A percentile compares a stretch with the other conserved stretches of the same genome.
Evolutionary conservation across 2,329 filamentous ascomycete species (phyloP).

Genomic region (Colletotrichum sp.): DNA sequence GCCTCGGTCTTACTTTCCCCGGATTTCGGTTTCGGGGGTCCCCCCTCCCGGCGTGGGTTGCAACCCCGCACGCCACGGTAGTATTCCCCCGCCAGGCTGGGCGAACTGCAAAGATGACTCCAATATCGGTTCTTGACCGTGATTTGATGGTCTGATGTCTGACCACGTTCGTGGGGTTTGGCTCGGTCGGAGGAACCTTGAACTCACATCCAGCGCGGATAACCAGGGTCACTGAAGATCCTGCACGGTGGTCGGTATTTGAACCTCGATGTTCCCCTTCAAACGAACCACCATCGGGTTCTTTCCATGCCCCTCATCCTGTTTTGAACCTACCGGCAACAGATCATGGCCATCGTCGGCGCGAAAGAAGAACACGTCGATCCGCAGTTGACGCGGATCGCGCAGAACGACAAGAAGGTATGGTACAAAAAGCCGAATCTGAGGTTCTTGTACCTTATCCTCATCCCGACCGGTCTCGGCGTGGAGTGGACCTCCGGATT

Average conservation of each 20-base stretch:
- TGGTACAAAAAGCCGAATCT: constrained; percentile 47
- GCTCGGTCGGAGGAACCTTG: not conserved
- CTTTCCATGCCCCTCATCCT: not conserved
- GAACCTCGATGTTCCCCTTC: not conserved
- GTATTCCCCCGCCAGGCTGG: not conserved
- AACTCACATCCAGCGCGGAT: not conserved
- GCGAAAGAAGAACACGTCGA: constrained; percentile 38
- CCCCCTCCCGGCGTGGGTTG: not conserved
- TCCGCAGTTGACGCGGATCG: constrained; percentile 37
- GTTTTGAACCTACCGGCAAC: not conserved
- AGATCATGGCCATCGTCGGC: constrained; percentile 36
- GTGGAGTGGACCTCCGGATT: constrained; percentile 50
- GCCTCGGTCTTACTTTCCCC: constrained; percentile 7
- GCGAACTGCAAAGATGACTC: not conserved
- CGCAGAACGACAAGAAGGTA: constrained; percentile 35
- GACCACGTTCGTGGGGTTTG: not conserved
- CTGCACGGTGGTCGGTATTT: not conserved
- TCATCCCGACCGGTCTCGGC: constrained; percentile 44
- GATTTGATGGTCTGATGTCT: not conserved
- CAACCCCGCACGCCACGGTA: constrained; percentile 5
- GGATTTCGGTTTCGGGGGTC: constrained; percentile 1
- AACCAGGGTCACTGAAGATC: not conserved
- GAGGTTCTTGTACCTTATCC: constrained; percentile 41
- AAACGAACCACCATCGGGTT: not conserved
- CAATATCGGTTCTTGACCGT: not conserved